Conservation (phyloP, 23 red algal species). For the Gracilaria gracilis region DNA sequence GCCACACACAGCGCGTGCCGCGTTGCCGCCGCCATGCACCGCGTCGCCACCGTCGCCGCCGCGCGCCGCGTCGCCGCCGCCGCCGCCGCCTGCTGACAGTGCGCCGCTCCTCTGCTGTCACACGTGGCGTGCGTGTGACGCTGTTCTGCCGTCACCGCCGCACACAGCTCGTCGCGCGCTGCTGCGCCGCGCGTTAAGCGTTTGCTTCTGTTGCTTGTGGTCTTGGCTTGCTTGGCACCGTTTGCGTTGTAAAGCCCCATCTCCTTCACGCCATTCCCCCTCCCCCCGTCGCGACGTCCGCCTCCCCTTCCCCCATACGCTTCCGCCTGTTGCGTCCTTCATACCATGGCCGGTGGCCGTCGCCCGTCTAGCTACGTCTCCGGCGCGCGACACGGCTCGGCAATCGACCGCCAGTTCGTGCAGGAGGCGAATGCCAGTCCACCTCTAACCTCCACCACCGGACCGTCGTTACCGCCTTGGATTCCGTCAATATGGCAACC, state of each 20-base stretch:
- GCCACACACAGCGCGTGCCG: background rate
- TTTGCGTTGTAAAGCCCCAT: too few species aligned
- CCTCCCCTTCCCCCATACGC: background rate
- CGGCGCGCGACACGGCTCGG: conserved; percentile 61
- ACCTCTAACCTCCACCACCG: conserved; percentile 19
- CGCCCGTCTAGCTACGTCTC: conserved; percentile 75
- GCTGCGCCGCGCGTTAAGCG: too few species aligned
- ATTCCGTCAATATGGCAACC: conserved; percentile 74
- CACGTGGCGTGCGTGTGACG: background rate
- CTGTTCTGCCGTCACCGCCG: background rate
- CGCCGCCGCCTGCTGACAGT: background rate
- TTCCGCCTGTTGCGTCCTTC: background rate
- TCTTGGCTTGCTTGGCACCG: too few species aligned
- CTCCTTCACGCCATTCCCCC: too few species aligned
- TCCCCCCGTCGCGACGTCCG: background rate
- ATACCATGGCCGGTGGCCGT: conserved; percentile 72
- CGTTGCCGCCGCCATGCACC: too few species aligned
- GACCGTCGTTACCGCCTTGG: conserved; percentile 62
- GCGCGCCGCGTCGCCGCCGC: background rate
- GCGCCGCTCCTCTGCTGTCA: background rate
- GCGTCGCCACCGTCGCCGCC: background rate
- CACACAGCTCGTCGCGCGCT: background rate
- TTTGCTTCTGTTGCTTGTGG: too few species aligned
- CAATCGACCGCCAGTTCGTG: conserved; percentile 34
- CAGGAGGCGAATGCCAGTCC: background rate